Percentiles rank a stretch among this genome's conserved stretches.
Evolutionary conservation across 2,329 filamentous ascomycete species (phyloP).

Genomic region (Diaporthe aspalathi): DNA sequence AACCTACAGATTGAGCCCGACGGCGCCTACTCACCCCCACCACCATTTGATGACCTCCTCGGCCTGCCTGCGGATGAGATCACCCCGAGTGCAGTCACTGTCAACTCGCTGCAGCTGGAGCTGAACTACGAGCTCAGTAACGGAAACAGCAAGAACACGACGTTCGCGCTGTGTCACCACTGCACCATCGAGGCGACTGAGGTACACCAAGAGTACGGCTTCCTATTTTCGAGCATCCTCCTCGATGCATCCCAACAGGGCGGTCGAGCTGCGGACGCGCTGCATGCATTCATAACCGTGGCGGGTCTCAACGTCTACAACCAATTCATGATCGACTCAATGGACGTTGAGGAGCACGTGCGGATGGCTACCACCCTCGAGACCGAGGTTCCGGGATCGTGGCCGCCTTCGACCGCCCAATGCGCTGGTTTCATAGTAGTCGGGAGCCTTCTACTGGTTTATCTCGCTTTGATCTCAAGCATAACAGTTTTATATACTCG

Average conservation of each 20-base stretch:
- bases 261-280: slow-evolving; percentile 23
- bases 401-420: not conserved
- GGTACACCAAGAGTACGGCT: not conserved
- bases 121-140: not conserved
- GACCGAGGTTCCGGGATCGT: not conserved
- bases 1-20: not conserved
- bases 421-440: slow-evolving; percentile 22
- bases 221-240: not conserved
- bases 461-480: not conserved
- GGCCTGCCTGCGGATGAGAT: not conserved
- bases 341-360: slow-evolving; percentile 21
- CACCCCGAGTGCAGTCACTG: not conserved
- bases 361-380: not conserved
- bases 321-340: not conserved
- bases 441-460: not conserved
- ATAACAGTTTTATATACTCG: not conserved
- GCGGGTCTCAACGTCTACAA: slow-evolving; percentile 6
- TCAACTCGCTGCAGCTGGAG: not conserved
- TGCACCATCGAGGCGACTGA: not conserved
- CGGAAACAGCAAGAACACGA: not conserved
- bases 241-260: not conserved
- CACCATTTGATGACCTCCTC: not conserved
- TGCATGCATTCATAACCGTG: not conserved
- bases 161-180: not conserved
- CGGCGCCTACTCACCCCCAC: not conserved